A percentile compares a stretch with the other conserved stretches of the same genome.
Evolutionary conservation across 129 eudicot species (phyloP).

Genomic region (Mikania micrantha): DNA sequence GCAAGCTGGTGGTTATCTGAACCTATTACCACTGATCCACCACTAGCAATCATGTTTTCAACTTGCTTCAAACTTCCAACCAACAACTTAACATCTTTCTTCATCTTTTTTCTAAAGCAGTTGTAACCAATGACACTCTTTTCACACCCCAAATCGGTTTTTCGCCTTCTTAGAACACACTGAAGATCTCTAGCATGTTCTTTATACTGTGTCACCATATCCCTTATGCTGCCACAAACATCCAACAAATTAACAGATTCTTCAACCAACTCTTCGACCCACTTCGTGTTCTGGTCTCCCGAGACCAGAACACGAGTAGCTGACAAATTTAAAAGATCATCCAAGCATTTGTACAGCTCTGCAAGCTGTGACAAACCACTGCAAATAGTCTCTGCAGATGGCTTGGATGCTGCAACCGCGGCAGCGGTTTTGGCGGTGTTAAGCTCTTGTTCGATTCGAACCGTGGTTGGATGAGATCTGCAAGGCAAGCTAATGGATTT

Average conservation of each 20-base stretch:
- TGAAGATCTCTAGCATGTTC: conserved; percentile 36
- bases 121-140: conserved; percentile 18
- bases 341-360: conserved; percentile 38
- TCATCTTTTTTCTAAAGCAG: conserved; percentile 37
- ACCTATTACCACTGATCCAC: conserved; percentile 9
- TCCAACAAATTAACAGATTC: conserved; percentile 34
- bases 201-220: conserved; percentile 25
- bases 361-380: conserved; percentile 35
- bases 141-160: conserved; percentile 18
- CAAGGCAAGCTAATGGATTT: conserved; percentile 68
- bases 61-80: conserved; percentile 37
- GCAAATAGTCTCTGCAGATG: conserved; percentile 25
- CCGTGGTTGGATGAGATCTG: conserved; percentile 46
- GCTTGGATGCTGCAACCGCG: not conserved
- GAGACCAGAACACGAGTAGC: conserved; percentile 21
- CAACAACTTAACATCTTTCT: conserved; percentile 29
- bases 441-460: conserved; percentile 32
- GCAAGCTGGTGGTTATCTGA: conserved; percentile 8
- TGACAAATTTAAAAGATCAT: conserved; percentile 33
- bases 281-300: conserved; percentile 15
- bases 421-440: conserved; percentile 28
- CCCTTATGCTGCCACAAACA: conserved; percentile 21
- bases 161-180: conserved; percentile 40
- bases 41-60: conserved; percentile 15
- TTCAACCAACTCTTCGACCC: conserved; percentile 32